These are phyloP conservation scores for Ophiocytium majus DNA, from an alignment of 352 stramenopile species.

Conservation along the genomic window DNA sequence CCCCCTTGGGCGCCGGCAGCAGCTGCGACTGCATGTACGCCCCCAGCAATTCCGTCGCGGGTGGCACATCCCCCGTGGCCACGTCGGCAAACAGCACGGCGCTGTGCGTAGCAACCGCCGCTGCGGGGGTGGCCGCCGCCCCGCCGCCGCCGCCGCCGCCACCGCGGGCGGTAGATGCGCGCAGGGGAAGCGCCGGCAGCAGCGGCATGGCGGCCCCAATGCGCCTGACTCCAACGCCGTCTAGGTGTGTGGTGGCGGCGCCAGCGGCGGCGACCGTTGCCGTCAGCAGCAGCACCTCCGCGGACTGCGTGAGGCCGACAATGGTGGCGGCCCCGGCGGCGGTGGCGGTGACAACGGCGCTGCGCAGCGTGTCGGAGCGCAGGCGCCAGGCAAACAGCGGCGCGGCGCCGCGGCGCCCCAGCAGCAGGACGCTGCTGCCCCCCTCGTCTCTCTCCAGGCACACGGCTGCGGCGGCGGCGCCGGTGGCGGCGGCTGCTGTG, in stretches of 20 bases:
- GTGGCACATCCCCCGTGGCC: neutral
- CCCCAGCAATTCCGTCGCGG: neutral
- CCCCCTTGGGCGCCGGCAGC: neutral
- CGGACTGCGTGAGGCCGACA: neutral
- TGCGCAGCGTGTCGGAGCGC: neutral
- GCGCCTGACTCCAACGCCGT: neutral
- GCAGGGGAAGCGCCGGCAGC: neutral
- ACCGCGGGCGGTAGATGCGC: neutral
- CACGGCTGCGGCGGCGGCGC: neutral
- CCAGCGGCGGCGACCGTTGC: neutral
- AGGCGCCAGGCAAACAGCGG: slow-evolving; percentile 4
- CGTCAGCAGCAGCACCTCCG: neutral
- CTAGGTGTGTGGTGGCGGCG: neutral
- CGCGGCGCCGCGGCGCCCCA: neutral
- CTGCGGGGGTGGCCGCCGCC: neutral
- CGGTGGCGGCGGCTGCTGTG: neutral
- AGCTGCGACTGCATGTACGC: neutral
- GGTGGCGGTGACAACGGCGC: neutral
- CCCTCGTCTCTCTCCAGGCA: neutral
- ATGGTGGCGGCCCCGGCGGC: neutral
- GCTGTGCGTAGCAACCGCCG: neutral
- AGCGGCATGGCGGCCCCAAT: neutral
- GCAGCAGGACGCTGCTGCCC: neutral
- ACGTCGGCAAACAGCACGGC: neutral
- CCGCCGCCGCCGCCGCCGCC: neutral